Conservation (phyloP, 1,284 basidiomycete genomes). For the Macrocystidia cucumis region DNA sequence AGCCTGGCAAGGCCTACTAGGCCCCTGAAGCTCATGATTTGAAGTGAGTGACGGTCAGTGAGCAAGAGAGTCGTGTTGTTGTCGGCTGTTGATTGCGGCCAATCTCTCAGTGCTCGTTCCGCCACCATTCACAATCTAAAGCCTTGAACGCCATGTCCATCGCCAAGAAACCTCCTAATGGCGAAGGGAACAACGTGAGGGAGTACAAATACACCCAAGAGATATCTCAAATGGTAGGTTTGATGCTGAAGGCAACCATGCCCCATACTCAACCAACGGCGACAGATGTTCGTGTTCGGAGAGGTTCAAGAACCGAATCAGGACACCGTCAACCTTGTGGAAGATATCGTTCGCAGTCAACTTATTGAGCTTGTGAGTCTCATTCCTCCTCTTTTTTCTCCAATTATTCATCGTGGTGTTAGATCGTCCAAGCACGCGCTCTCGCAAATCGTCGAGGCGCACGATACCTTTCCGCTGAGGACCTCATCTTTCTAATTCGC, state of each 20-base stretch:
- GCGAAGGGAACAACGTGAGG: slow-evolving; percentile 18
- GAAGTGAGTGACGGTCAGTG: too few relatives aligned
- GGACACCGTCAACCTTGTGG: slow-evolving; percentile 87
- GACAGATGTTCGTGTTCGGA: slow-evolving; percentile 93
- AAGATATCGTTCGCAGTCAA: slow-evolving; percentile 93
- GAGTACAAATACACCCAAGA: slow-evolving; percentile 61
- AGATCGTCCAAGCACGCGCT: slow-evolving; percentile 89
- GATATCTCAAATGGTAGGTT: slow-evolving; percentile 56
- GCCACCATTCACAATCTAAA: too few relatives aligned
- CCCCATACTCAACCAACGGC: background rate
- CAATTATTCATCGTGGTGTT: slow-evolving; percentile 1
- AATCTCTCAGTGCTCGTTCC: too few relatives aligned
- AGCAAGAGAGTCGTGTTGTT: too few relatives aligned
- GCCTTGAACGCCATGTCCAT: too few relatives aligned
- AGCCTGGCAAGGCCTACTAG: too few relatives aligned
- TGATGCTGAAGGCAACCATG: background rate
- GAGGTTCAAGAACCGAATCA: slow-evolving; percentile 87
- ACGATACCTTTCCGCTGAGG: slow-evolving; percentile 85
- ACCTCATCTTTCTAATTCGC: slow-evolving; percentile 94
- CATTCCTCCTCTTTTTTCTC: background rate
- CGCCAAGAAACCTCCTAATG: slow-evolving; percentile 11
- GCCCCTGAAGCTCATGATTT: too few relatives aligned
- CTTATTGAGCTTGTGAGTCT: slow-evolving; percentile 81
- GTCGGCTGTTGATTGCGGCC: too few relatives aligned
- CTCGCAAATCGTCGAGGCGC: slow-evolving; percentile 79